Conservation (phyloP, 352 stramenopile species). For the Globisporangium iwayamae region DNA sequence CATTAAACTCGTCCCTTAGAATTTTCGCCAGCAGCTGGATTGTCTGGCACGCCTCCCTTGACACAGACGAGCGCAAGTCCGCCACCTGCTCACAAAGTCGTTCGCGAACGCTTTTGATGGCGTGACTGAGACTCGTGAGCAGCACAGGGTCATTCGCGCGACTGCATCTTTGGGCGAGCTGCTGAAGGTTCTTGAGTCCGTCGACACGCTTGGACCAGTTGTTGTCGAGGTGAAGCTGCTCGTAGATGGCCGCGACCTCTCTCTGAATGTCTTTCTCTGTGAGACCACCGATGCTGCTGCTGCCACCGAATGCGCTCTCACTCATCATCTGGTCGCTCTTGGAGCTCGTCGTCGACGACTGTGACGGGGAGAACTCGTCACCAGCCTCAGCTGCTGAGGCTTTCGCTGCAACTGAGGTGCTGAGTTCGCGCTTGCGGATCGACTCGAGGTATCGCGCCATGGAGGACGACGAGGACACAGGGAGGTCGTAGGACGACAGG, state of each 20-base stretch:
- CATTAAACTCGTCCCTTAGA: constrained; percentile 72
- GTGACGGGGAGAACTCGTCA: constrained; percentile 37
- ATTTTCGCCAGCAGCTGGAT: constrained; percentile 59
- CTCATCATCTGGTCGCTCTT: constrained; percentile 15
- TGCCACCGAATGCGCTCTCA: constrained; percentile 3
- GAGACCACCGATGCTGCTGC: constrained; percentile 18
- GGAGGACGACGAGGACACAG: constrained; percentile 48
- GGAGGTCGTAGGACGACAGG: constrained; percentile 44
- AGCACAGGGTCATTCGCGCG: constrained; percentile 24
- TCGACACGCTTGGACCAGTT: constrained; percentile 80
- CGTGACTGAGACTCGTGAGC: constrained; percentile 30
- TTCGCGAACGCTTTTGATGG: constrained; percentile 56
- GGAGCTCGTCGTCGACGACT: constrained; percentile 36
- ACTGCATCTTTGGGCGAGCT: constrained; percentile 44
- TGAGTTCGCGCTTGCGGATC: constrained; percentile 38
- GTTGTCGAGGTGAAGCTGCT: constrained; percentile 60
- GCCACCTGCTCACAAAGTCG: constrained; percentile 64
- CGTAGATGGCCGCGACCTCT: constrained; percentile 45
- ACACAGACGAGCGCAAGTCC: constrained; percentile 77
- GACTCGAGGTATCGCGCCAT: constrained; percentile 51
- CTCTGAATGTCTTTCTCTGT: constrained; percentile 63
- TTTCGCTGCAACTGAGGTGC: constrained; percentile 25
- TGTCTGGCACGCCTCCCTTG: constrained; percentile 67
- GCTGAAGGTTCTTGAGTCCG: constrained; percentile 57
- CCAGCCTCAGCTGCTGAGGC: constrained; percentile 9